Percentiles rank a stretch among this genome's conserved stretches.
Conservation (phyloP, 2,329 filamentous ascomycete genomes). For the Teratosphaeria destructans region DNA sequence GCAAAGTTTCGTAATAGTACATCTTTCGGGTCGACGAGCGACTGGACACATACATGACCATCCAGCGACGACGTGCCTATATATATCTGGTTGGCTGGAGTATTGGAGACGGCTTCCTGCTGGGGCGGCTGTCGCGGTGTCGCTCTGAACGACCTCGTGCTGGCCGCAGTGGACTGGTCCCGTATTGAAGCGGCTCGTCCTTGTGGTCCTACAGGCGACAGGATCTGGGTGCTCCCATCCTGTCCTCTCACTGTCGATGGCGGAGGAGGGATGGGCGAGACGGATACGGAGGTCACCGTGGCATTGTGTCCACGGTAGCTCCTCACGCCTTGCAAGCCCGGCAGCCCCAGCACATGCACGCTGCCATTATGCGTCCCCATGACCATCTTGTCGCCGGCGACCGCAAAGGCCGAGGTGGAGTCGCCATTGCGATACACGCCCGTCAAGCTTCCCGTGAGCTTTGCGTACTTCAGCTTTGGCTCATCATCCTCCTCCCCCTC, state of each 20-base stretch:
- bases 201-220: background rate
- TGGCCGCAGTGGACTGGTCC: background rate
- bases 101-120: conserved; percentile 52
- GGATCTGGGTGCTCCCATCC: conserved; percentile 3
- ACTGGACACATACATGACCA: conserved; percentile 87
- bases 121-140: conserved; percentile 31
- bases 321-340: conserved; percentile 68
- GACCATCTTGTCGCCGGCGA: conserved; percentile 95
- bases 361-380: conserved; percentile 94
- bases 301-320: conserved; percentile 89
- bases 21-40: conserved; percentile 77
- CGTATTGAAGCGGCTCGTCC: background rate
- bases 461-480: conserved; percentile 84
- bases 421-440: conserved; percentile 88
- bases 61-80: conserved; percentile 91
- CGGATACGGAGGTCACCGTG: conserved; percentile 78
- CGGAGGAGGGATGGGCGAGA: conserved; percentile 72
- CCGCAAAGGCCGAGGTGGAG: conserved; percentile 81
- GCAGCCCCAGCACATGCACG: conserved; percentile 79
- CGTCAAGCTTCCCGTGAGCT: conserved; percentile 68
- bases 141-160: background rate
- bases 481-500: conserved; percentile 86
- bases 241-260: conserved; percentile 8
- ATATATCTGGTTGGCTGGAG: conserved; percentile 80
- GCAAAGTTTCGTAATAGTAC: conserved; percentile 89